Base-by-base conservation (phyloP, 1,284 basidiomycete genomes). In the Microstroma glucosiphilum region DNA sequence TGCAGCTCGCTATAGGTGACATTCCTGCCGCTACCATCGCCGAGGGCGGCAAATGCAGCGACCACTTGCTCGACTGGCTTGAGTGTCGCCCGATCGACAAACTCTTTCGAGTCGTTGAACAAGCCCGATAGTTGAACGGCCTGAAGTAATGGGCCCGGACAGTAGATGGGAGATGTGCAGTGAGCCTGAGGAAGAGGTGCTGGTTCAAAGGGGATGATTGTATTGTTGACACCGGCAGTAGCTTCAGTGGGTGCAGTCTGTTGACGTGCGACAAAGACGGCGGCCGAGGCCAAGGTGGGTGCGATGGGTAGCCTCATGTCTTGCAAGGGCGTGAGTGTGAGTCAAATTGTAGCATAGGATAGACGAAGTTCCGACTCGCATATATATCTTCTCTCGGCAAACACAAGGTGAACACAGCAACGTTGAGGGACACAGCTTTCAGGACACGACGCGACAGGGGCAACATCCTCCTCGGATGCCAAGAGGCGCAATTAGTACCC, bases 21-120 rank as follows among this genome's bases (percentile, higher is more conserved):
- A 59, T 92, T 83, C 40, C 82, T 78, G 4, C 84, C 85, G 62
- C 82, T 4, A 19, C 71, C 69, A 46, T 72, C 72, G 11, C 70
- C 79, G 67, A 90, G 83, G 30, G 84, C 82, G 37, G 82, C 78
- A 79, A 92, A 93, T 62, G 88, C 88, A 0, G 84, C 80, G 48
- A 91, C 81, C 7, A 91, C 89, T 59, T 84, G 81, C 65, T 86
- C 84, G 7, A 87, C 78, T 0, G 63, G 65, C 41, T 59, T 62
- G 40, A 58, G 59, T 19, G 67, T 67, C 37, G 69, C 57, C 57
- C 62, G 94, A 83, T 96, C 92, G 15, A 89, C 88, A 77, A 96
- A 89, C 0, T 89, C 91, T 81, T 96, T 96, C 59, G 87, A 87
- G 79, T 96, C 92, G 0, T 83, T 73, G 78, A 86, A 96, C 40